These are phyloP conservation scores for Apiospora saccharicola DNA, from an alignment of 2,329 filamentous ascomycete genomes.

Conservation along the genomic window DNA sequence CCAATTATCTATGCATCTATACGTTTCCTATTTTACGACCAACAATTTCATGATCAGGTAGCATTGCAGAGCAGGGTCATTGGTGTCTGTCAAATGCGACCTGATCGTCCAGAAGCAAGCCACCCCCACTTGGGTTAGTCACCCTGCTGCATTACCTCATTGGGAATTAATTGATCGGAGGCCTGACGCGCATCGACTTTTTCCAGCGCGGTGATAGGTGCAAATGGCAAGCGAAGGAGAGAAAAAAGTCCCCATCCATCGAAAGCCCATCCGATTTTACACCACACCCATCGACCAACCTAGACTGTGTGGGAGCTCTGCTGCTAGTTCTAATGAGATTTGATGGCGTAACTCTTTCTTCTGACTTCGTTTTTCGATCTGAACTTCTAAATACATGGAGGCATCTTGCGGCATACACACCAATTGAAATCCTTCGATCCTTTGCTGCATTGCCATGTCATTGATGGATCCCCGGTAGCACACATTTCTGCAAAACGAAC, in stretches of 20 bases:
- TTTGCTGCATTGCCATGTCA: background rate
- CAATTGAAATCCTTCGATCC: background rate
- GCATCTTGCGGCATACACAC: background rate
- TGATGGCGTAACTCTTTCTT: slow-evolving; percentile 7
- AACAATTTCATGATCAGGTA: too few species aligned
- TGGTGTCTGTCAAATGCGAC: background rate
- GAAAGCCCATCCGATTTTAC: slow-evolving; percentile 12
- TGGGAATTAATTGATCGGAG: slow-evolving; percentile 13
- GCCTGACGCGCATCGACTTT: slow-evolving; percentile 17
- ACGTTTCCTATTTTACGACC: background rate
- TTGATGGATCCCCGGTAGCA: slow-evolving; percentile 6
- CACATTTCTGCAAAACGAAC: background rate
- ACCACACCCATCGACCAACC: background rate
- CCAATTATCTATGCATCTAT: background rate
- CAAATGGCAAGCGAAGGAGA: background rate
- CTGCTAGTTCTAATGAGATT: background rate
- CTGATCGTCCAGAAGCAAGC: background rate
- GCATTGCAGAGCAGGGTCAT: background rate
- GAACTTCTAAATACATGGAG: background rate
- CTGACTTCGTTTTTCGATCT: too few species aligned
- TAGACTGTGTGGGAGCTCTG: background rate
- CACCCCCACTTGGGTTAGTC: slow-evolving; percentile 2
- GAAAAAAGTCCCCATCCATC: slow-evolving; percentile 3
- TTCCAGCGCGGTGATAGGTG: slow-evolving; percentile 19
- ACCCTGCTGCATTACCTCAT: background rate